Conservation (phyloP, 768 basidiomycete species). For the Lyophyllum atratum region DNA sequence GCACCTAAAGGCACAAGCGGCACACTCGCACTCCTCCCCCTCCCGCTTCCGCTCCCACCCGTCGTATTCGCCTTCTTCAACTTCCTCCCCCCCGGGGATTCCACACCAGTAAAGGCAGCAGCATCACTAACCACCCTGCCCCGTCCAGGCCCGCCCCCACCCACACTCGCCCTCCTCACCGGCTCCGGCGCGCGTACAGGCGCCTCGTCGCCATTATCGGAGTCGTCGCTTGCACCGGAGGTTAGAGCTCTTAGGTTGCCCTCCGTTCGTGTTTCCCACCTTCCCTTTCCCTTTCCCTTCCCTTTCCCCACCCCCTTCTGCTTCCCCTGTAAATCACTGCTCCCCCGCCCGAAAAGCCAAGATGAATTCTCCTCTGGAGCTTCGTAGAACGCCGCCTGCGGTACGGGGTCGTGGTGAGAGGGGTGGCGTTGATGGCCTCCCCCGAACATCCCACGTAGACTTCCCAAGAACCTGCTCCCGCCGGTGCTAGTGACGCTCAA, state of each 20-base stretch:
- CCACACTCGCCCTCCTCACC: slow-evolving; percentile 12
- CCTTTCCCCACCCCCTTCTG: slow-evolving; percentile 4
- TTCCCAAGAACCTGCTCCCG: slow-evolving; percentile 40
- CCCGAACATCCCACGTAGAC: slow-evolving; percentile 46
- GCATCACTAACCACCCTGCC: slow-evolving; percentile 25
- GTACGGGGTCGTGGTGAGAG: not conserved
- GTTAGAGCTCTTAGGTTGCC: slow-evolving; percentile 20
- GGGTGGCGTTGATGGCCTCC: too few species aligned
- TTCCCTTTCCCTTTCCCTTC: slow-evolving; percentile 4
- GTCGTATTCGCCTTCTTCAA: slow-evolving; percentile 6
- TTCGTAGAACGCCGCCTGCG: not conserved
- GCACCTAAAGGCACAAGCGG: slow-evolving; percentile 5
- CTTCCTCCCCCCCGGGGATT: slow-evolving; percentile 3
- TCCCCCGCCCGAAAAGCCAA: not conserved
- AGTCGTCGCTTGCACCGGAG: slow-evolving; percentile 8
- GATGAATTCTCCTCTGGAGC: not conserved
- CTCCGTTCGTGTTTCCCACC: slow-evolving; percentile 27
- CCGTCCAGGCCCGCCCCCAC: slow-evolving; percentile 3
- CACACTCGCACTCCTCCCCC: slow-evolving; percentile 21
- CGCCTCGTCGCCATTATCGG: not conserved
- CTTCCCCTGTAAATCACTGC: not conserved
- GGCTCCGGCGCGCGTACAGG: not conserved
- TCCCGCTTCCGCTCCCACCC: slow-evolving; percentile 7
- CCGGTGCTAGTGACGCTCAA: not conserved
- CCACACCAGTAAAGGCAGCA: not conserved